These are phyloP conservation scores for Lepiota brunneoincarnata DNA, from an alignment of 768 basidiomycete genomes.

Conservation along the genomic window DNA sequence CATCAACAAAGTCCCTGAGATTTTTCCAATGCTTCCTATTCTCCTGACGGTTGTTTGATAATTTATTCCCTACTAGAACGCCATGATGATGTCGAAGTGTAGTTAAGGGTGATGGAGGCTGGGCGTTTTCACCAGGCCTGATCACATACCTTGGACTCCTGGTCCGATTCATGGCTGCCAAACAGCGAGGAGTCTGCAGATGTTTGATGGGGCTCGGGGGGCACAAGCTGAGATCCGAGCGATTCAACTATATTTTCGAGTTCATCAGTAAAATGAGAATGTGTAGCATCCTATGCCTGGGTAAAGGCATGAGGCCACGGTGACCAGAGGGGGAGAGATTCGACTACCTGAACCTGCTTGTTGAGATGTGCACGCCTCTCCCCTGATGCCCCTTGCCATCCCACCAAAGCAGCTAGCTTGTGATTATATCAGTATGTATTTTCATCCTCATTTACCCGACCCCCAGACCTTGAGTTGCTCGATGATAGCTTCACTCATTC, in stretches of 20 bases:
- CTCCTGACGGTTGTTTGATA: conserved; percentile 15
- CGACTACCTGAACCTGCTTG: conserved; percentile 58
- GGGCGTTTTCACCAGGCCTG: conserved; percentile 9
- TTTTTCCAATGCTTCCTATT: conserved; percentile 76
- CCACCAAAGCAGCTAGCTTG: conserved; percentile 71
- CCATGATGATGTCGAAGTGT: conserved; percentile 25
- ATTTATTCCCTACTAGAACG: neutral
- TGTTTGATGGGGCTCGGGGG: conserved; percentile 71
- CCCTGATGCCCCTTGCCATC: conserved; percentile 72
- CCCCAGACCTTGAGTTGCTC: conserved; percentile 70
- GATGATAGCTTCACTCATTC: conserved; percentile 70
- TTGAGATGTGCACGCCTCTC: conserved; percentile 61
- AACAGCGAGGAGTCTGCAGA: conserved; percentile 74
- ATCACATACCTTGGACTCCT: conserved; percentile 21
- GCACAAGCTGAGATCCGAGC: conserved; percentile 69
- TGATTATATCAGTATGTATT: neutral
- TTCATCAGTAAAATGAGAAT: conserved; percentile 56
- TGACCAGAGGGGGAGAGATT: neutral
- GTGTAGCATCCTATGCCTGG: conserved; percentile 71
- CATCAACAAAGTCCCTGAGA: conserved; percentile 82
- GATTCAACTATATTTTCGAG: conserved; percentile 73
- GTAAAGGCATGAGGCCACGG: neutral
- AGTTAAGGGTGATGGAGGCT: conserved; percentile 27
- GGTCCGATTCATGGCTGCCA: conserved; percentile 66
- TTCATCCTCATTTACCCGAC: neutral